These are phyloP conservation scores for Apiotrichum montevideense DNA, from an alignment of 1,284 basidiomycete species.

Conservation along the genomic window DNA sequence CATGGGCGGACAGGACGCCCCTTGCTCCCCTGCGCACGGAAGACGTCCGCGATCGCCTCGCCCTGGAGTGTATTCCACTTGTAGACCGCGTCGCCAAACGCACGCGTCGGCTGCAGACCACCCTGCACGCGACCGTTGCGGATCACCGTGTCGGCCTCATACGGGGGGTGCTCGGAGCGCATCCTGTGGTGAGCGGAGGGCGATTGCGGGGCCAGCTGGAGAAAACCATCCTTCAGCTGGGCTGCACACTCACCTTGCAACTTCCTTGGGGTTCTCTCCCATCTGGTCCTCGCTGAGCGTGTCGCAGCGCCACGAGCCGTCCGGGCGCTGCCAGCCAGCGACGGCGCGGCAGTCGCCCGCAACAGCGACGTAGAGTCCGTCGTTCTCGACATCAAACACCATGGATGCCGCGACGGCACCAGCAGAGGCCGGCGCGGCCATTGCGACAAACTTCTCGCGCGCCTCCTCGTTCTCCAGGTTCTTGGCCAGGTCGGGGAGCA, in stretches of 20 bases:
- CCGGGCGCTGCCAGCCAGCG: conserved; percentile 72
- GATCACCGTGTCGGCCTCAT: conserved; percentile 76
- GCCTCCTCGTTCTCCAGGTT: conserved; percentile 22
- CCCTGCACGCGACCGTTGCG: conserved; percentile 81
- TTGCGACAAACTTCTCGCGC: conserved; percentile 51
- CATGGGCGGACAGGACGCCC: conserved; percentile 57
- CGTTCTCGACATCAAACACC: conserved; percentile 72
- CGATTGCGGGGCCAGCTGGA: background rate
- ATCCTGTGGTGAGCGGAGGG: conserved; percentile 54
- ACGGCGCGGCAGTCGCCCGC: conserved; percentile 94
- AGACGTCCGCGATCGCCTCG: conserved; percentile 61
- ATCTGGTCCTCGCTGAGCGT: conserved; percentile 93
- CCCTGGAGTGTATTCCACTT: conserved; percentile 66
- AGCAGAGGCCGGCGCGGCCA: conserved; percentile 69
- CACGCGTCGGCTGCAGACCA: conserved; percentile 86
- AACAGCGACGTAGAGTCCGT: conserved; percentile 79
- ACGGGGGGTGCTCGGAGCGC: conserved; percentile 76
- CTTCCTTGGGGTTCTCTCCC: conserved; percentile 79
- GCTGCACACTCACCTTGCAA: conserved; percentile 35
- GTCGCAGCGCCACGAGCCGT: conserved; percentile 59
- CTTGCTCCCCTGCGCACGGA: conserved; percentile 59
- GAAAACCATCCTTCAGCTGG: too few species aligned
- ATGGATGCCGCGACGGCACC: conserved; percentile 85
- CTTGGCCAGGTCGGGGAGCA: conserved; percentile 46
- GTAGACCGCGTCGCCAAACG: conserved; percentile 85